These are phyloP conservation scores for Tricladium varicosporioides DNA, from an alignment of 2,329 filamentous ascomycete species.

Conservation along the genomic window DNA sequence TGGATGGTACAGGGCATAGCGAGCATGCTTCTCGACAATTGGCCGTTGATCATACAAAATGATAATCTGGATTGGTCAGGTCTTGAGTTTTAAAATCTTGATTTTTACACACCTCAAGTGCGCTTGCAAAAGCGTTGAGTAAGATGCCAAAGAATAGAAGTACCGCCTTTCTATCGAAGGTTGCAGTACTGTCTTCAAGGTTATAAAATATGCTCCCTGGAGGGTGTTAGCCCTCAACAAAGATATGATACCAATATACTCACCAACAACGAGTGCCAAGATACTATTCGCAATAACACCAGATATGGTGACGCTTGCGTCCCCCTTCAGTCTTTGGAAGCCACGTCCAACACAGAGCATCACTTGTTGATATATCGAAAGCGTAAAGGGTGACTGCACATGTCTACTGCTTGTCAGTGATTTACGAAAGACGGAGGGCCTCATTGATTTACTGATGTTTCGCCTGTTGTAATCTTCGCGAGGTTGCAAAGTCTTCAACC, in stretches of 20 bases:
- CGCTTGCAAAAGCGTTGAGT: conserved; percentile 62
- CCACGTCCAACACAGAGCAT: conserved; percentile 65
- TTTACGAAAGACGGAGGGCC: neutral
- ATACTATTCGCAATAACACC: conserved; percentile 30
- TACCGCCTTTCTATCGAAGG: conserved; percentile 60
- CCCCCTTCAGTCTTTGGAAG: conserved; percentile 74
- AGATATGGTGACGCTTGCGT: conserved; percentile 39
- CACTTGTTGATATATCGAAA: conserved; percentile 48
- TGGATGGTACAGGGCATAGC: conserved; percentile 47
- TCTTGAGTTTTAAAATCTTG: conserved; percentile 49
- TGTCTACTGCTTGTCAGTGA: conserved; percentile 43
- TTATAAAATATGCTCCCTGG: conserved; percentile 61
- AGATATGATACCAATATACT: neutral
- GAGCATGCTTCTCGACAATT: conserved; percentile 45
- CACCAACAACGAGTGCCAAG: conserved; percentile 57
- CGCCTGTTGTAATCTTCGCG: conserved; percentile 36
- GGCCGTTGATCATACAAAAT: conserved; percentile 53
- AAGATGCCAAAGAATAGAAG: conserved; percentile 67
- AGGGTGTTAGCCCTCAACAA: neutral
- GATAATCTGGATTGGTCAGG: conserved; percentile 69
- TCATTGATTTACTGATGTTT: conserved; percentile 32
- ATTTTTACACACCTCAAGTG: conserved; percentile 45
- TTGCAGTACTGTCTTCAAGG: conserved; percentile 47
- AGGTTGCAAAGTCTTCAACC: conserved; percentile 35
- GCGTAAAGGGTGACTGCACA: conserved; percentile 69